Base-by-base conservation (phyloP, 108 stramenopile species). In the Discostella pseudostelligera region DNA sequence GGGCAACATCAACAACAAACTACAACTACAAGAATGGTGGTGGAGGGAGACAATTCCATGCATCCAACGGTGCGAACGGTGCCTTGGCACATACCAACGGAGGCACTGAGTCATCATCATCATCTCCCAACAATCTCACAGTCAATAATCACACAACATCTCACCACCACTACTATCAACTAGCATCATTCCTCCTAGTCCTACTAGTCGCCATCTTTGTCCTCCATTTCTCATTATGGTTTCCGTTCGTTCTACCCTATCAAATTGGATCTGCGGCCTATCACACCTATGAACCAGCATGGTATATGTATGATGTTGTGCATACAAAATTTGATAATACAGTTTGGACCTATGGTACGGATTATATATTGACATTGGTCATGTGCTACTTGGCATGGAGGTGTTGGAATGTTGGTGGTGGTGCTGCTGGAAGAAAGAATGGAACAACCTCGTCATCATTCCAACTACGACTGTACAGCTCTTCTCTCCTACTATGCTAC, bases 271-370 rank as follows among this genome's bases (percentile, higher is more conserved):
- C 65, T 0, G 86, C 83, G 17, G 79, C 81, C 0, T 6, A 50
- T 0, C 48, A 72, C 42, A 87, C 84, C 0, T 92, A 87, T 56
- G 35, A 66, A 9, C 63, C 72, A 6, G 88, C 90, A 7, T 69
- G 42, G 22, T 92, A 69, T 43, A 4, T 40, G 0, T 92, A 92
- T 69, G 80, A 86, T 42, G 55, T 58, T 6, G 68, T 55, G 8
- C 45, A 72, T 14, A 78, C 84, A 11, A 26, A 51, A 42, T 96
- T 96, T 63, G 94, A 92, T 61, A 85, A 89, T 51, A 84, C 87
- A 11, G 48, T 69, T 8, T 87, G 83, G 85, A 96, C 94, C 11
- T 92, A 86, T 59, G 84, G 74, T 1, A 93, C 94, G 8, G 94
- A 96, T 68, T 96, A 96, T 61, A 54, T 46, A 12, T 57, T 96